Base-by-base conservation (phyloP, 2,329 filamentous ascomycete species). In the Fusarium decemcellulare region DNA sequence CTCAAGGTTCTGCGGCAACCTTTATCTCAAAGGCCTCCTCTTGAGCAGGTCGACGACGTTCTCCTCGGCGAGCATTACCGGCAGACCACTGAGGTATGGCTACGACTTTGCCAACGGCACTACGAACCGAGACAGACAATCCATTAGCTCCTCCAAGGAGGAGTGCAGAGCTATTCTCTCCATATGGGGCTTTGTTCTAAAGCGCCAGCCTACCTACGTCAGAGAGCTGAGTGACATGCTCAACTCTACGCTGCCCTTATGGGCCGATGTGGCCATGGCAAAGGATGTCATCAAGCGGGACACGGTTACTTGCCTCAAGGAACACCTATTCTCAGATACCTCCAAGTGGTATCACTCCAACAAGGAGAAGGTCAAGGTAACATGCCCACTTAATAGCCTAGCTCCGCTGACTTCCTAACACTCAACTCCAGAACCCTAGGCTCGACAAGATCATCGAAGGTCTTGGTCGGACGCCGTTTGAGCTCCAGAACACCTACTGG, bases 301-400 rank as follows among this genome's bases (percentile, higher is more conserved):
- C 2, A 61, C 47, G 3, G 53, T 54, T 1, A 8, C 6, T 8
- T 5, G 34, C n/a, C 60, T 71, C 2, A 46, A 29, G 16, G 27
- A 63, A 4, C 30, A 69, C 39, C 46, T 72, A 0, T 51, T 62
- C 6, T 27, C 27, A 3, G 54, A 71, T 32, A 16, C 32, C 2
- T 44, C 43, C 5, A 67, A 48, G 37, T 67, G 68, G 69, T 69
- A 71, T 16, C 61, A 63, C 37, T 65, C 65, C 4, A 15, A 29
- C 16, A 32, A 16, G 30, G 55, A 60, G 23, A 67, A 51, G 15
- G 23, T n/a, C 8, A n/a, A 56, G 37, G 61, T 61, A 30, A 7
- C 16, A n/a, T 37, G 32, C 32, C 34, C 12, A 27, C n/a, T n/a
- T 12, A 2, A 23, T 23, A 23, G 18, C 18, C 4, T 23, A 23